A percentile compares a stretch with the other conserved stretches of the same genome.
These are phyloP conservation scores for Neonothopanus nambi DNA, from an alignment of 1,284 basidiomycete genomes.

Conservation along the genomic window DNA sequence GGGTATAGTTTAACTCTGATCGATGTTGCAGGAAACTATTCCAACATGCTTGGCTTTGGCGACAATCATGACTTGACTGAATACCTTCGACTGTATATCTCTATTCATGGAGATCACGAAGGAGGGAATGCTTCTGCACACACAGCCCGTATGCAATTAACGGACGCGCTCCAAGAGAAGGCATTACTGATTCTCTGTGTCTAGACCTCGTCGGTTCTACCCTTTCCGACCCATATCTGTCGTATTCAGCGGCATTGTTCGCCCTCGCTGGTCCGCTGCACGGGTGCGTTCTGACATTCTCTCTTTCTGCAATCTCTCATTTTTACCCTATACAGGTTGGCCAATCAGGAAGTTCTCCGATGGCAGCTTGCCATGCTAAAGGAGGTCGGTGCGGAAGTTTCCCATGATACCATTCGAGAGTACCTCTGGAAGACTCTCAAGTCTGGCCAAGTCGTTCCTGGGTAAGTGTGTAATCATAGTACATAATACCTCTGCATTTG, in stretches of 20 bases:
- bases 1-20: constrained; percentile 5
- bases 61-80: constrained; percentile 84
- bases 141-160: constrained; percentile 59
- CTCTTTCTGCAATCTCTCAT: constrained; percentile 8
- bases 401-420: constrained; percentile 75
- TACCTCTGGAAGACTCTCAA: constrained; percentile 88
- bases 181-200: constrained; percentile 11
- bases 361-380: constrained; percentile 88
- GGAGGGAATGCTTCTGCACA: constrained; percentile 94
- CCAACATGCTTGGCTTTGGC: constrained; percentile 85
- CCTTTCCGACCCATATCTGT: constrained; percentile 89
- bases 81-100: constrained; percentile 86
- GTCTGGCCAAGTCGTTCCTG: constrained; percentile 86
- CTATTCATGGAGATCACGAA: constrained; percentile 83
- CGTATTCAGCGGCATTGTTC: constrained; percentile 88
- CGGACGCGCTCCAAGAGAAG: not conserved
- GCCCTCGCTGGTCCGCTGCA: constrained; percentile 92
- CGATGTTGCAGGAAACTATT: constrained; percentile 76
- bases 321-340: constrained; percentile 53
- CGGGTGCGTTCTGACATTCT: constrained; percentile 51
- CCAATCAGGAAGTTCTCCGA: constrained; percentile 87
- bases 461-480: constrained; percentile 41
- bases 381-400: constrained; percentile 71
- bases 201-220: constrained; percentile 93
- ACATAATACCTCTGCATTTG: not conserved